These are phyloP conservation scores for Acorus calamus DNA, from an alignment of 106 monocot genomes.

Conservation along the genomic window DNA sequence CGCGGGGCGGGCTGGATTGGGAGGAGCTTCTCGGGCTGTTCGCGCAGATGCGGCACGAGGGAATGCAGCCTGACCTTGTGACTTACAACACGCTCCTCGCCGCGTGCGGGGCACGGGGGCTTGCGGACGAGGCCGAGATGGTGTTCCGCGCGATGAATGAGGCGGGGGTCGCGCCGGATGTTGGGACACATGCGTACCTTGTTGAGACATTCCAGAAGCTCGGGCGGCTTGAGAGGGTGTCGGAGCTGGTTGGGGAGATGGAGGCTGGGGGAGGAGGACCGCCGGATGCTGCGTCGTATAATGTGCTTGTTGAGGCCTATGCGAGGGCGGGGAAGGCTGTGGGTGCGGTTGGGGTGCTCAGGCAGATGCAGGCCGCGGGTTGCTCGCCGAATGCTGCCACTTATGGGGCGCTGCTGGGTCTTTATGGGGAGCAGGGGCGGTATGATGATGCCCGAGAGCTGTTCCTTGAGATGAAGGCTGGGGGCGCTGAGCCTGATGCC, in stretches of 20 bases:
- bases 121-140: slow-evolving; percentile 69
- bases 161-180: slow-evolving; percentile 65
- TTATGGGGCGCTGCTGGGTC: slow-evolving; percentile 56
- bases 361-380: slow-evolving; percentile 84
- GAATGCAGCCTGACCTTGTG: slow-evolving; percentile 64
- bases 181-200: slow-evolving; percentile 47
- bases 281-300: slow-evolving; percentile 65
- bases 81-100: slow-evolving; percentile 93
- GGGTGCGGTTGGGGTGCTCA: slow-evolving; percentile 54
- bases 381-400: slow-evolving; percentile 69
- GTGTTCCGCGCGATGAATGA: slow-evolving; percentile 69
- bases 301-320: slow-evolving; percentile 69
- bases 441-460: slow-evolving; percentile 87
- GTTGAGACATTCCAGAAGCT: slow-evolving; percentile 62
- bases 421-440: slow-evolving; percentile 56
- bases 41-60: slow-evolving; percentile 91
- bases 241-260: slow-evolving; percentile 74
- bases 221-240: slow-evolving; percentile 35
- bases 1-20: slow-evolving; percentile 46
- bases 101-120: slow-evolving; percentile 54
- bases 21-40: slow-evolving; percentile 64
- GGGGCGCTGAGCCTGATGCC: slow-evolving; percentile 64
- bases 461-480: slow-evolving; percentile 93
- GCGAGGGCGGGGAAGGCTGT: slow-evolving; percentile 27
- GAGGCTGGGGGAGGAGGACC: slow-evolving; percentile 38